These are phyloP conservation scores for Leishmania amazonensis DNA, from an alignment of 208 protist species.

Conservation along the genomic window DNA sequence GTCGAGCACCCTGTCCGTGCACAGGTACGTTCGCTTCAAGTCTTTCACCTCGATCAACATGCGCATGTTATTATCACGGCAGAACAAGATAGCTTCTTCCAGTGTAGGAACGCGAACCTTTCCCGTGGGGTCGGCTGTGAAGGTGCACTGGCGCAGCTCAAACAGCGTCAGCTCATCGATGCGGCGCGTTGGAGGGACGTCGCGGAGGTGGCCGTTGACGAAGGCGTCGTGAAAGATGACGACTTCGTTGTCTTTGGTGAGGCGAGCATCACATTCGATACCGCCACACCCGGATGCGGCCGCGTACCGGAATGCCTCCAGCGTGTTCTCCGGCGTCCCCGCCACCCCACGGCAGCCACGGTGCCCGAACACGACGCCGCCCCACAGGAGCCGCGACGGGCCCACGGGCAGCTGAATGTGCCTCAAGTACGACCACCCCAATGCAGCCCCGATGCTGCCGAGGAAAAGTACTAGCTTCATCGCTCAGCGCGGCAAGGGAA, in stretches of 20 bases:
- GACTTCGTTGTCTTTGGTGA: slow-evolving; percentile 85
- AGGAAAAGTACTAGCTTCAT: slow-evolving; percentile 31
- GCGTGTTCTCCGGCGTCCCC: slow-evolving; percentile 86
- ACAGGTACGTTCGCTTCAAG: slow-evolving; percentile 45
- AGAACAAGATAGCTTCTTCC: slow-evolving; percentile 85
- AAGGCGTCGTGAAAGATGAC: slow-evolving; percentile 85
- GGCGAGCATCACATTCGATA: slow-evolving; percentile 86
- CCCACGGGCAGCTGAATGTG: slow-evolving; percentile 78
- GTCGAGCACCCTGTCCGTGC: slow-evolving; percentile 78
- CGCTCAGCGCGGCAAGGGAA: background rate
- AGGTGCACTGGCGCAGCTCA: slow-evolving; percentile 71
- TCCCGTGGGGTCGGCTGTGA: slow-evolving; percentile 62
- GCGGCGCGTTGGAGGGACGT: slow-evolving; percentile 44
- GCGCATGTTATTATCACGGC: slow-evolving; percentile 70
- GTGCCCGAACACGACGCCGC: slow-evolving; percentile 86
- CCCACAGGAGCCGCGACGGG: slow-evolving; percentile 76
- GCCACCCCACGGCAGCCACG: slow-evolving; percentile 77
- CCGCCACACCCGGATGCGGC: slow-evolving; percentile 67
- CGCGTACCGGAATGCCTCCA: slow-evolving; percentile 87
- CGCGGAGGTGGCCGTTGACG: slow-evolving; percentile 45
- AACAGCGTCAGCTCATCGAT: slow-evolving; percentile 77
- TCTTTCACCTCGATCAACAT: slow-evolving; percentile 93
- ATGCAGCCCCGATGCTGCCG: slow-evolving; percentile 38
- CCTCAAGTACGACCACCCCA: slow-evolving; percentile 70
- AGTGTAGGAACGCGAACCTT: slow-evolving; percentile 82